phyloP scores from a whole-genome alignment of 176 grass and related monocot genomes.

The Melocanna baccifera region DNA sequence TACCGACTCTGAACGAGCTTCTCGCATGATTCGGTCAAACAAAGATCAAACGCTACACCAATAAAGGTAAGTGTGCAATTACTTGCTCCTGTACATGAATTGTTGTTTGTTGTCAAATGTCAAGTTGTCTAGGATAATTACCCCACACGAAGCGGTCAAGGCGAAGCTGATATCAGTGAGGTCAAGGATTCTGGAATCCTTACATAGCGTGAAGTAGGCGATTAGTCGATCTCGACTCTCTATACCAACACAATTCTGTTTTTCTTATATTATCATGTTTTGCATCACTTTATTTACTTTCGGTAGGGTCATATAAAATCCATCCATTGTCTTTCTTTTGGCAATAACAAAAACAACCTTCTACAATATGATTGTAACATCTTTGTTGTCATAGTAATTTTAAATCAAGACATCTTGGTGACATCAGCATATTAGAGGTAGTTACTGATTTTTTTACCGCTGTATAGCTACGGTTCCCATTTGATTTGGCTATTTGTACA shows the following conservation, averaged over 20 bases:
- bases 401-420: too few relatives aligned
- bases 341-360: too few relatives aligned
- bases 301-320: too few relatives aligned
- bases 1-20: slow-evolving; percentile 95
- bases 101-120: slow-evolving; percentile 42
- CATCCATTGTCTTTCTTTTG: too few relatives aligned
- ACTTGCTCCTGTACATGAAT: slow-evolving; percentile 41
- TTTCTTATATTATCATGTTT: too few relatives aligned
- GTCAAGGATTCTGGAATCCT: slow-evolving; percentile 38
- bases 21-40: slow-evolving; percentile 63
- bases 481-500: too few relatives aligned
- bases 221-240: slow-evolving; percentile 9
- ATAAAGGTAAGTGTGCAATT: slow-evolving; percentile 50
- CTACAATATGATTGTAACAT: too few relatives aligned
- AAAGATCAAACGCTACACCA: slow-evolving; percentile 38
- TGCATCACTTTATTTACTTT: too few relatives aligned
- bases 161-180: slow-evolving; percentile 20
- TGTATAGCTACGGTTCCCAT: too few relatives aligned
- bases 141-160: slow-evolving; percentile 16
- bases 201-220: slow-evolving; percentile 31
- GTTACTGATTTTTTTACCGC: too few relatives aligned
- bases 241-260: slow-evolving; percentile 22
- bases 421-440: too few relatives aligned
- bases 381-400: too few relatives aligned
- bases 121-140: slow-evolving; percentile 20